Evolutionary conservation across 768 basidiomycete genomes (phyloP), one percentile per base, ranked within the genome.

Genomic region (Suillus placidus): DNA sequence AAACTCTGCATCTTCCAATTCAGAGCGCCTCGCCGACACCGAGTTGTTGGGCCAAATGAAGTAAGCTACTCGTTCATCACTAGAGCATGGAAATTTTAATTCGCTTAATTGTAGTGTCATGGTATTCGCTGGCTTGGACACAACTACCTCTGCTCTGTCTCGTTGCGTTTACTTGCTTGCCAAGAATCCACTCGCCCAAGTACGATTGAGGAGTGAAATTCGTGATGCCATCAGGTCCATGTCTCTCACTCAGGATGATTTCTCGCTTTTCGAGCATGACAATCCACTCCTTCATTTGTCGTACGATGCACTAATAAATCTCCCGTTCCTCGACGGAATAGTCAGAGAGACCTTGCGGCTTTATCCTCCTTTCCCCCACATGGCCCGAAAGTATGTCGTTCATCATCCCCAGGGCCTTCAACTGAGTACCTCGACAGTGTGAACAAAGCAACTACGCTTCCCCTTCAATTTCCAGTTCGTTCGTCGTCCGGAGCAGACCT

Each of bases 261-360:
- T 13, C 16, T 42, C 40, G 16, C 16, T 18, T 42, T 42, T 83
- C 45, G 72, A 67, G 3, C 65, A 66, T 12, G 76, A 75, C 18
- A 61, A 52, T 20, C 43, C 32, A 20, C 66, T 58, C 12, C 12
- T 49, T 26, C 10, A 23, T 23, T 13, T 76, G 26, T 55, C 71
- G 1, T 75, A 77, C 63, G 79, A 82, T 67, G 70, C 68, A 80
- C 37, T 37, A 37, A 37, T 37, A 12, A 37, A 37, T 37, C 37
- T 37, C 12, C 37, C 37, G 12, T 37, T 80, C 71, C 72, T 83
- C 40, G 83, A 83, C 62, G 74, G 72, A n/a, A 71, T 80, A n/a
- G 68, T 76, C 14, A 71, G 74, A 6, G 80, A 81, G 68, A 76
- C 73, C 2, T 66, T 81, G 30, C 71, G 80, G 13, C 57, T 78